phyloP scores from a whole-genome alignment of 2,329 filamentous ascomycete genomes.

The Aspergillus puulaauensis region DNA sequence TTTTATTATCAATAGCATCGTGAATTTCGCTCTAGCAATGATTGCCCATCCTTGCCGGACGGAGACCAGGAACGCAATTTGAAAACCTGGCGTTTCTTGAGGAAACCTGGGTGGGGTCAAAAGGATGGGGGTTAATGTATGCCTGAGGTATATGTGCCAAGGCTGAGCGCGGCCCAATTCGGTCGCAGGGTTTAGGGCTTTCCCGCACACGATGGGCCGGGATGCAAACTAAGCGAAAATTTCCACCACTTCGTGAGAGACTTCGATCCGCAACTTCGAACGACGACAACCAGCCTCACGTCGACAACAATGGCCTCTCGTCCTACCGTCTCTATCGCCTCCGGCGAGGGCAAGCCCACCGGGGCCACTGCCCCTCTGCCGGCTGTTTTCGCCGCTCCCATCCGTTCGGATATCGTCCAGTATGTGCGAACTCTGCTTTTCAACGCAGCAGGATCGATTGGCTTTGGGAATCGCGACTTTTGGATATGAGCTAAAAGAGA shows the following conservation, averaged over 20 bases:
- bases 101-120: too few relatives aligned
- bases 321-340: conserved; percentile 96
- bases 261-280: conserved; percentile 39
- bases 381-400: conserved; percentile 94
- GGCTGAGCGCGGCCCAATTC: conserved; percentile 10
- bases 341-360: conserved; percentile 90
- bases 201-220: conserved; percentile 22
- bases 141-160: not conserved
- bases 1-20: too few relatives aligned
- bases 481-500: conserved; percentile 9
- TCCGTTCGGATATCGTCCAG: conserved; percentile 99
- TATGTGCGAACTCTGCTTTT: conserved; percentile 50
- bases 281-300: conserved; percentile 38
- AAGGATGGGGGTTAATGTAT: not conserved
- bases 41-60: too few relatives aligned
- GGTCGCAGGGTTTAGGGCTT: conserved; percentile 40
- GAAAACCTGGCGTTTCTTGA: too few relatives aligned
- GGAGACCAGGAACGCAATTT: too few relatives aligned
- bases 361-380: conserved; percentile 89
- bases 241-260: conserved; percentile 35
- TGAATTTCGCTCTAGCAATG: too few relatives aligned
- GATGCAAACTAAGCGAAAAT: conserved; percentile 44
- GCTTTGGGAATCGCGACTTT: not conserved
- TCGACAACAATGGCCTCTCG: conserved; percentile 79
- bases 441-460: conserved; percentile 12